Evolutionary conservation across 2,329 filamentous ascomycete genomes (phyloP), one percentile per base, ranked within the genome.

Genomic region (Colletotrichum noveboracense): DNA sequence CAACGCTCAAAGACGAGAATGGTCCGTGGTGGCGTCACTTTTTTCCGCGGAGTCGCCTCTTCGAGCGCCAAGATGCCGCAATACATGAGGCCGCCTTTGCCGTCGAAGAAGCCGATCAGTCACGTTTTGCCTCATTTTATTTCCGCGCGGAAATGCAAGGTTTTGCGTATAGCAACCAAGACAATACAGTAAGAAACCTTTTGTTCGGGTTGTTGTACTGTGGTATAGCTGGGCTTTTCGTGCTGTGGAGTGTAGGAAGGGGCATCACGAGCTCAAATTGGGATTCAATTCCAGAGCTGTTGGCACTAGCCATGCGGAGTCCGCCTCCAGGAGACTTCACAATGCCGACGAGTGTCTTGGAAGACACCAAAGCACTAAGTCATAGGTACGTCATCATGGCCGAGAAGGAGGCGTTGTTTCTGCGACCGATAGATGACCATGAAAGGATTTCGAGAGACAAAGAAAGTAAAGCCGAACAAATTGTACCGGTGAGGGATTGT

Each of bases 241-340:
- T 71, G 24, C 21, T 32, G 10, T 71, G 43, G 61, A 71, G 69
- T 26, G 26, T 71, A 4, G 16, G 16, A 3, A 26, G 6, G 7
- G 68, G 56, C 26, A 24, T 66, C 32, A 66, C 69, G 28, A 66
- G 60, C 61, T 55, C 61, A 18, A 66, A 32, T 48, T 66, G 60
- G 61, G 48, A 58, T 5, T 66, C 69, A 6, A 71, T 26, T 21
- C 61, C 61, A 24, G 69, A 66, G 38, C 26, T 70, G 30, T 28
- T 70, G n/a, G 68, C 68, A 43, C 58, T 64, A 21, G 68, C 58
- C 28, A 70, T 70, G 68, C 68, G 68, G n/a, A 70, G 8, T 58
- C 38, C 8, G 34, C 58, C n/a, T 10, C 68, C 68, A 6, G 55
- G 36, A 3, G 36, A 62, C 7, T 26, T 52, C 12, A 52, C n/a